Percentiles rank a stretch among this genome's conserved stretches.
Conservation (phyloP, 345 rosid genomes). For the Corymbia maculata region DNA sequence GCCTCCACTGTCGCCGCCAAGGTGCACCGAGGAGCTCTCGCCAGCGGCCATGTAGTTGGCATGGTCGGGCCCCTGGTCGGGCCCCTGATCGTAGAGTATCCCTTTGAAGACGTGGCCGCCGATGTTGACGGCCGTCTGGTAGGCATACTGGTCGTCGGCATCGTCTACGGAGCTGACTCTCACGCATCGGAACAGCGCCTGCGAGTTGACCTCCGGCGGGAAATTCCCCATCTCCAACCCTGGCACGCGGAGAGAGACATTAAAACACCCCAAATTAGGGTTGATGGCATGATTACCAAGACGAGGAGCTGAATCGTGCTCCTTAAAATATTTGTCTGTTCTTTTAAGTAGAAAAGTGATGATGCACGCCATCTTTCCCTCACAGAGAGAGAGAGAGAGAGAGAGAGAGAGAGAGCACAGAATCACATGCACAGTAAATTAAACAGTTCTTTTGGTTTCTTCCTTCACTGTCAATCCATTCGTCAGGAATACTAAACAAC, state of each 20-base stretch:
- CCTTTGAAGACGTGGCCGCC: conserved; percentile 92
- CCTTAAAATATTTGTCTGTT: not conserved
- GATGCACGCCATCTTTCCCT: not conserved
- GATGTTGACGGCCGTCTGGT: conserved; percentile 77
- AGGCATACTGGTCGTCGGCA: conserved; percentile 65
- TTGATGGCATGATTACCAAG: not conserved
- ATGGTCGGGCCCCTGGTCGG: conserved; percentile 60
- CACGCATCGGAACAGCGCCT: conserved; percentile 73
- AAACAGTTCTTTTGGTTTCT: not conserved
- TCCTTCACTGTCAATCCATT: not conserved
- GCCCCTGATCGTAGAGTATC: conserved; percentile 86
- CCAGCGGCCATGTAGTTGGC: conserved; percentile 21
- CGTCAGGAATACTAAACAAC: not conserved
- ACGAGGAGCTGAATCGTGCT: not conserved
- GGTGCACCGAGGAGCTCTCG: conserved; percentile 39
- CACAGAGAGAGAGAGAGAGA: not conserved
- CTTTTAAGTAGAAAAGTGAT: not conserved
- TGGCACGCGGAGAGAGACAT: conserved; percentile 1
- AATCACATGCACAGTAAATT: not conserved
- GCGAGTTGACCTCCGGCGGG: conserved; percentile 59
- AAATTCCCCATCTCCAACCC: conserved; percentile 73
- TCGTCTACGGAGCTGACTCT: conserved; percentile 66
- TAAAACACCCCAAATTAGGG: not conserved
- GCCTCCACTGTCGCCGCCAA: conserved; percentile 20
- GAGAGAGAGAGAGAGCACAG: not conserved